These are phyloP conservation scores for Dactylonectria estremocensis DNA, from an alignment of 2,329 filamentous ascomycete species.

Conservation along the genomic window DNA sequence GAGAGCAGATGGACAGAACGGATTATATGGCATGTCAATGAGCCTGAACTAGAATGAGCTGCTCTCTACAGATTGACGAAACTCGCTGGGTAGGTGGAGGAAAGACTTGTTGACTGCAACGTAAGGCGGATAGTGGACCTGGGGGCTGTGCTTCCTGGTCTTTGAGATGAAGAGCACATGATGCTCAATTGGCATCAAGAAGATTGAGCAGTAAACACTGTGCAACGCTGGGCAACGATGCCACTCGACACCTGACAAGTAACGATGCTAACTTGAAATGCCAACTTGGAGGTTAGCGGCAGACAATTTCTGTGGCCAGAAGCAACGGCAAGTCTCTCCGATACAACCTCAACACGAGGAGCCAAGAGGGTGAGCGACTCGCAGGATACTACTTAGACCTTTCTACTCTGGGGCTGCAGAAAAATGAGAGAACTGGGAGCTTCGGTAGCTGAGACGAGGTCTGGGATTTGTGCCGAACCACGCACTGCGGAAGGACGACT, in stretches of 20 bases:
- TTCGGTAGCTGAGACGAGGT: neutral
- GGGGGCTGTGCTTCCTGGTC: neutral
- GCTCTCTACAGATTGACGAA: neutral
- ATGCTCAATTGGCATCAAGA: neutral
- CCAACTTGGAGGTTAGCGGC: slow-evolving; percentile 1
- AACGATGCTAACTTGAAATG: neutral
- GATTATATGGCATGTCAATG: slow-evolving; percentile 5
- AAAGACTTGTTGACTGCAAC: neutral
- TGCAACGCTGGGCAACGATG: neutral
- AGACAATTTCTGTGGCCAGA: slow-evolving; percentile 9
- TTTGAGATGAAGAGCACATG: slow-evolving; percentile 18
- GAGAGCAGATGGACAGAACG: neutral
- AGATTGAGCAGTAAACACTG: neutral
- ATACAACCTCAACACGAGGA: slow-evolving; percentile 12
- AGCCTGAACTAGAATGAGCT: slow-evolving; percentile 1
- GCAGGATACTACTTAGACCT: neutral
- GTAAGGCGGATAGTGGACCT: neutral
- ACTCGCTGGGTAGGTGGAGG: slow-evolving; percentile 12
- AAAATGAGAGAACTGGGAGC: neutral
- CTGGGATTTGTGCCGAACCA: too few relatives aligned
- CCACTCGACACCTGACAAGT: neutral
- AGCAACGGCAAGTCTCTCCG: slow-evolving; percentile 17
- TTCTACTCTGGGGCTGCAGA: neutral
- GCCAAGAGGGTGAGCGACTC: neutral
- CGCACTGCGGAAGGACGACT: too few relatives aligned